Evolutionary conservation across 371 early-diverging fungal genomes (phyloP).

Genomic region (Apophysomyces elegans): DNA sequence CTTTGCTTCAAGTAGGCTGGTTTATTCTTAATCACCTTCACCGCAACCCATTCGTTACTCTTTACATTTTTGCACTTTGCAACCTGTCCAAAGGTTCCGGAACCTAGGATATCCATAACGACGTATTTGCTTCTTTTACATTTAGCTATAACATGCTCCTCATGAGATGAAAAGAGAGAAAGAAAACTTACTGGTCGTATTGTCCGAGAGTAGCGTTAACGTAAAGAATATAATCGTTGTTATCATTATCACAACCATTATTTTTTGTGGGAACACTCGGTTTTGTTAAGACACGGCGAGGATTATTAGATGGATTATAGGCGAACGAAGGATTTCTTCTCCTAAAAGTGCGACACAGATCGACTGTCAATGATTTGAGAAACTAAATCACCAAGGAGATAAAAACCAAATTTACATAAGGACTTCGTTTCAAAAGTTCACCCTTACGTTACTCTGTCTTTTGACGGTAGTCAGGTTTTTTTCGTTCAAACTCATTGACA

Average conservation of each 20-base stretch:
- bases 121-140: conserved; percentile 61
- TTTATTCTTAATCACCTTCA: conserved; percentile 98
- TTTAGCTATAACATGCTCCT: neutral
- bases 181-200: neutral
- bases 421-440: neutral
- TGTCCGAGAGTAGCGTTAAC: conserved; percentile 77
- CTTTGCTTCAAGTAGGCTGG: conserved; percentile 95
- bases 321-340: conserved; percentile 76
- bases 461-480: neutral
- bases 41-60: conserved; percentile 87
- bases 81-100: conserved; percentile 99
- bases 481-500: neutral
- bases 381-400: neutral
- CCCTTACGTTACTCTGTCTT: neutral
- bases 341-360: conserved; percentile 69
- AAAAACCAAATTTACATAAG: neutral
- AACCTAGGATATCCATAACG: conserved; percentile 93
- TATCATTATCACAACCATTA: conserved; percentile 91
- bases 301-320: conserved; percentile 77
- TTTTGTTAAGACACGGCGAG: conserved; percentile 93
- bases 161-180: neutral
- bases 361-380: conserved; percentile 49
- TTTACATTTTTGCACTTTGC: conserved; percentile 90
- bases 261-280: conserved; percentile 85
- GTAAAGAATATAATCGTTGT: conserved; percentile 92